phyloP scores from a whole-genome alignment of 2,329 filamentous ascomycete genomes.

The Passalora sequoiae region DNA sequence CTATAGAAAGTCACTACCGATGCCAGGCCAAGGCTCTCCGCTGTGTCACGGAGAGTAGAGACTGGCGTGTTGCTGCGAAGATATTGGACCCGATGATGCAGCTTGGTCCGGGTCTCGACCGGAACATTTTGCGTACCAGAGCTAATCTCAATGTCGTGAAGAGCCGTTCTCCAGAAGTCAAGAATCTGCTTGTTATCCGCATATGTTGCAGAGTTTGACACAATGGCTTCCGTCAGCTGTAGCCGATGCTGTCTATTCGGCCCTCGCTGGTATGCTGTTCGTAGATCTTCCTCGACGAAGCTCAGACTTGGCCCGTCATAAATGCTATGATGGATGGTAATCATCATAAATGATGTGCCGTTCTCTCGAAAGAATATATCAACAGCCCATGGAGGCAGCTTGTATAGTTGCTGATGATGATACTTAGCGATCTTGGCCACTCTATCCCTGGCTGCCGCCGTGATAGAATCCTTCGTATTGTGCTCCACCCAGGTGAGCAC shows the following conservation, averaged over 20 bases:
- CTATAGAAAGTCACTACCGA: conserved; percentile 14
- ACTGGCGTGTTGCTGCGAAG: conserved; percentile 6
- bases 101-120: conserved; percentile 1
- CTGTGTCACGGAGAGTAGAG: conserved; percentile 5
- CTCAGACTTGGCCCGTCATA: conserved; percentile 12
- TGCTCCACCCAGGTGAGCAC: conserved; percentile 7
- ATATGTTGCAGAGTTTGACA: conserved; percentile 8
- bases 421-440: conserved; percentile 7
- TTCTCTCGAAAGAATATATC: conserved; percentile 7
- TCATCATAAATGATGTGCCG: conserved; percentile 6
- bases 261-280: conserved; percentile 6
- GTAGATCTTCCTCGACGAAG: conserved; percentile 8
- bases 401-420: conserved; percentile 12
- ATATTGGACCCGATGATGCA: conserved; percentile 10
- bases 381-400: conserved; percentile 13
- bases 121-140: conserved; percentile 7
- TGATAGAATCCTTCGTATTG: not conserved
- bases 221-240: conserved; percentile 9
- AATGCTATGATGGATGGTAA: conserved; percentile 15
- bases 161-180: conserved; percentile 12
- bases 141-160: conserved; percentile 7
- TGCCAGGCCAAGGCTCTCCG: conserved; percentile 3
- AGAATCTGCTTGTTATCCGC: conserved; percentile 6
- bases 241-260: conserved; percentile 2
- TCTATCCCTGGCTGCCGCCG: conserved; percentile 5